Evolutionary conservation across 2,329 filamentous ascomycete genomes (phyloP).

Genomic region (Xylaria sp.): DNA sequence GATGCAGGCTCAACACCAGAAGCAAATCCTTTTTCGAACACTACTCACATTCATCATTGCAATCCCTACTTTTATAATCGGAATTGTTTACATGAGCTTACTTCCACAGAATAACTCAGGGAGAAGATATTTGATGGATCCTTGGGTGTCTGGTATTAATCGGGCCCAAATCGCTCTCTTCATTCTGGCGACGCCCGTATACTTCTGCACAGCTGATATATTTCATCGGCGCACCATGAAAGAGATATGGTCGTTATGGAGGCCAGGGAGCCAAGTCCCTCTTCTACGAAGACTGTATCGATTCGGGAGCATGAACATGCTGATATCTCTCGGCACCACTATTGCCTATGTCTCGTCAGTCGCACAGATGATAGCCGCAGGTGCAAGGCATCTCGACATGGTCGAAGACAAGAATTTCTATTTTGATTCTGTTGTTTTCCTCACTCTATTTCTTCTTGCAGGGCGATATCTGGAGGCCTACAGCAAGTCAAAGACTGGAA

Average conservation of each 20-base stretch:
- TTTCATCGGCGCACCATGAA: constrained; percentile 85
- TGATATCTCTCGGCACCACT: constrained; percentile 87
- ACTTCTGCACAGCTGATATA: constrained; percentile 85
- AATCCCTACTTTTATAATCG: constrained; percentile 86
- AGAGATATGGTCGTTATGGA: constrained; percentile 82
- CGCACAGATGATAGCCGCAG: constrained; percentile 77
- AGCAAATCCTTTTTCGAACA: constrained; percentile 75
- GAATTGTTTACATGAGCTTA: constrained; percentile 91
- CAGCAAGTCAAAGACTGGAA: constrained; percentile 89
- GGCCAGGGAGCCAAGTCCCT: constrained; percentile 76
- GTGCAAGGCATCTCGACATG: constrained; percentile 53
- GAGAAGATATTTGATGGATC: constrained; percentile 74
- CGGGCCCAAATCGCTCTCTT: constrained; percentile 83
- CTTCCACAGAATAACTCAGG: constrained; percentile 68
- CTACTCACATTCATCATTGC: constrained; percentile 74
- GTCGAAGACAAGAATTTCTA: constrained; percentile 71
- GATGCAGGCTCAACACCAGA: constrained; percentile 77
- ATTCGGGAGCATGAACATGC: constrained; percentile 97
- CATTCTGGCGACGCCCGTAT: constrained; percentile 84
- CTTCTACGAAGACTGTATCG: constrained; percentile 81
- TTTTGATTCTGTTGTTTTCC: constrained; percentile 92
- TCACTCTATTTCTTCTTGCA: constrained; percentile 85
- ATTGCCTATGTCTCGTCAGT: constrained; percentile 89
- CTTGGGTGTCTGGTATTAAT: constrained; percentile 77
- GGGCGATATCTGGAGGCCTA: constrained; percentile 85